Base-by-base conservation (phyloP, 2,329 filamentous ascomycete genomes). In the Xylariales sp. region DNA sequence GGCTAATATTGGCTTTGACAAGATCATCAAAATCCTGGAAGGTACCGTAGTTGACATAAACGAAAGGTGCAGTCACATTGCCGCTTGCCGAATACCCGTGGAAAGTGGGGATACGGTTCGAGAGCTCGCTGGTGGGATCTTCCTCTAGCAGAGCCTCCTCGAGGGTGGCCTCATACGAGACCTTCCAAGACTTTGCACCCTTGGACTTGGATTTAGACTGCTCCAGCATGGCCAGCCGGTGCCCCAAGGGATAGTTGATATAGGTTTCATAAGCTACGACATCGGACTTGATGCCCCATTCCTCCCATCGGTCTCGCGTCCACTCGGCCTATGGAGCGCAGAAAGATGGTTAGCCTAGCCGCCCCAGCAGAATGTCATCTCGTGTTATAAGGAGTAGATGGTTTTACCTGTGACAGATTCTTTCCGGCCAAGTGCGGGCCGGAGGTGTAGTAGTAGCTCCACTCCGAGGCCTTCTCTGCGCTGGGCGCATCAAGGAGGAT, bases 71-170 rank as follows among this genome's bases (percentile, higher is more conserved):
- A 0, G 91, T 96, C 33, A 94, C 91, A 59, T 97, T 95, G 19
- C 91, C 91, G 43, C 74, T 90, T 5, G 89, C 89, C 4, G 88
- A 95, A 61, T 96, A 97, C 37, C 91, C 93, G 56, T 97, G 91
- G 67, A 97, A 97, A 0, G 85, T 91, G 1, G 91, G 89, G 17
- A 97, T 75, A 20, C 88, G 73, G 52, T 89, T 76, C 8, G 75
- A 63, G 31, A 88, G 67, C 16, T 80, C 75, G 14, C 81, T 88
- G 0, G 89, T 94, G 4, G 81, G 76, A 57, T 98, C 93, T 37
- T 95, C 83, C 0, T 88, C 74, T 5, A 97, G 67, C 2, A 91
- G 74, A 54, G 95, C 88, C 60, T 98, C 93, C 50, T 86, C 80
- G 28, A 97, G 65, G 2, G 78, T 82, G 1, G 90, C 91, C 55